phyloP scores from a whole-genome alignment of 2,329 filamentous ascomycete species.

The Ascomycota sp. region DNA sequence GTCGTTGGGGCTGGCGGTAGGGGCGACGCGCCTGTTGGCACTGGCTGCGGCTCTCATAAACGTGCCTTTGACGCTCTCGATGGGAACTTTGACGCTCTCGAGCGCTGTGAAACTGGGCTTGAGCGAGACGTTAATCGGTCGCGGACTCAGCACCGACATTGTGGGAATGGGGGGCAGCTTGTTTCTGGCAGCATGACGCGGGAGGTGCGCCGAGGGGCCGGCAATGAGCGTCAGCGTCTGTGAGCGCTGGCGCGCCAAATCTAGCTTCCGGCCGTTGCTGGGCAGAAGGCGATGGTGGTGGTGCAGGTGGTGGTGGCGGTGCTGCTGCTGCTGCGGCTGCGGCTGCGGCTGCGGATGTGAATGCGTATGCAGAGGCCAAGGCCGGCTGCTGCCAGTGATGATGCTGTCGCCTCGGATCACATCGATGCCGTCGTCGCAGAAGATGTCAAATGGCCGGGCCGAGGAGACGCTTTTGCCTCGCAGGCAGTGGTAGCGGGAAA shows the following conservation, averaged over 20 bases:
- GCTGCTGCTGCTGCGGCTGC: conserved; percentile 1
- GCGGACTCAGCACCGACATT: conserved; percentile 10
- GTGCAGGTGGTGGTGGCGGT: background rate
- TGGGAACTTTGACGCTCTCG: conserved; percentile 2
- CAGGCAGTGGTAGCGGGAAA: conserved; percentile 13
- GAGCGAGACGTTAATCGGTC: conserved; percentile 8
- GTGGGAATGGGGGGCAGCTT: no score
- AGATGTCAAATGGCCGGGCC: conserved; percentile 11
- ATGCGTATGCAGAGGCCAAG: no score
- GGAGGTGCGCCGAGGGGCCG: background rate
- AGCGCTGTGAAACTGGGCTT: conserved; percentile 3
- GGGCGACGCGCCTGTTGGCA: background rate
- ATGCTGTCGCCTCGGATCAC: background rate
- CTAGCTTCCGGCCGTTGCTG: background rate
- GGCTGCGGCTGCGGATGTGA: no score
- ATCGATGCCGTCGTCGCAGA: conserved; percentile 4
- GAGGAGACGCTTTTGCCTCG: conserved; percentile 16
- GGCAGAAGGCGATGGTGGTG: background rate
- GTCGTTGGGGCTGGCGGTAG: no score
- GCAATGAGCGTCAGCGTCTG: conserved; percentile 6
- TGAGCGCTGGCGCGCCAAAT: conserved; percentile 5
- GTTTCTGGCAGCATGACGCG: conserved; percentile 5
- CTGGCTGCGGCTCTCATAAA: background rate
- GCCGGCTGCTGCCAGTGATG: conserved; percentile 1
- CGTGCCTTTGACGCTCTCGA: background rate